Base-by-base conservation (phyloP, 2,329 filamentous ascomycete species). In the Aspergillus ibericus region DNA sequence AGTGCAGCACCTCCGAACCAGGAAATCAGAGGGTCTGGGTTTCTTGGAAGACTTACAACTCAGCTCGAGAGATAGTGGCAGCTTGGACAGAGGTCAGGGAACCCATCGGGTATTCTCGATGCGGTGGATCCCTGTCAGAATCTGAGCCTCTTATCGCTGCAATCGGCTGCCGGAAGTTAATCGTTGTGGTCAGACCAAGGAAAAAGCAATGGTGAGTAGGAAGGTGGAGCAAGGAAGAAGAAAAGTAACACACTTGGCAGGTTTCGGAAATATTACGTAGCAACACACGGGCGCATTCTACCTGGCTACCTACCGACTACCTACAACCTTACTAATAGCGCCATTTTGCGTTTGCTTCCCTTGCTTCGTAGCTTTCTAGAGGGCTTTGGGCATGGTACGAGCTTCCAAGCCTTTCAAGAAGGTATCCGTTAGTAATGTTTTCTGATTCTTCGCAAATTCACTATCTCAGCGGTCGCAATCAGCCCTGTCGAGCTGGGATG, bases 331-430 rank as follows among this genome's bases (percentile, higher is more conserved):
- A 34, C 7, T 35, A 46, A 42, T 35, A 44, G 35, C 35, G 35
- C 35, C 27, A 29, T 47, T 47, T 20, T 44, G 36, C 34, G 42
- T 42, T 50, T 18, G 22, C 4, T 44, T 42, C 56, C 59, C 59
- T 61, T 61, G 44, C 59, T 59, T 46, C 15, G 4, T 53, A 50
- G 56, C 42, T 42, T 54, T 35, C 4, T 38, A 16, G 13, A 56
- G 35, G 49, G 53, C 50, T 56, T 56, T 59, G 44, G 52, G 48
- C 48, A 51, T 53, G 55, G 32, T 35, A 12, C 22, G 16, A 29
- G 22, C n/a, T 48, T 12, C 8, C 15, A 27, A 27, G 25, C 32
- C 25, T 18, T 32, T 32, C 38, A 15, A 13, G 8, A 13, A 32
- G 16, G 25, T 40, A 36, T 16, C 25, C 13, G 29, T 22, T 5